Percentiles rank a stretch among this genome's conserved stretches.
phyloP scores from a whole-genome alignment of 306 rosid species.

The Amphicarpaea edgeworthii region DNA sequence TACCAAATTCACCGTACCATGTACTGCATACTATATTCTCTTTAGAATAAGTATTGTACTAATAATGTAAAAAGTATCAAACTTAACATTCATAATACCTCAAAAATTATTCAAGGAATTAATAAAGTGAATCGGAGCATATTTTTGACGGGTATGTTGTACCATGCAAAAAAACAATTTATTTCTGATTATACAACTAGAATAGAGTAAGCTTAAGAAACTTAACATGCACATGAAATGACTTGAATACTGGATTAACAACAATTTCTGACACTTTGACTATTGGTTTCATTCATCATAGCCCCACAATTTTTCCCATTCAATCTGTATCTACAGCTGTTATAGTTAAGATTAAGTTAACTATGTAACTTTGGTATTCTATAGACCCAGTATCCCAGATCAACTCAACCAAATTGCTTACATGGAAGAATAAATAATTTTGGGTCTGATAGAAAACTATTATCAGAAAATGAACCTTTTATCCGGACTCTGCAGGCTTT shows the following conservation, averaged over 20 bases:
- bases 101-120: background rate
- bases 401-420: conserved; percentile 7
- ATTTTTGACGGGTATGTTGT: conserved; percentile 10
- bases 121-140: background rate
- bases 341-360: background rate
- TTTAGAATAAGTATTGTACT: too few relatives aligned
- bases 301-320: conserved; percentile 26
- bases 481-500: background rate
- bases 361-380: background rate
- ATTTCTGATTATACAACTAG: conserved; percentile 13
- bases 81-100: conserved; percentile 2
- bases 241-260: conserved; percentile 10
- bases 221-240: background rate
- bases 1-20: background rate
- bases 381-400: background rate
- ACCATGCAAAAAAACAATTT: background rate
- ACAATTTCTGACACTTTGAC: conserved; percentile 2
- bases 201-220: conserved; percentile 10
- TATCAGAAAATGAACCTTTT: conserved; percentile 11
- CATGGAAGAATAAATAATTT: background rate
- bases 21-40: too few relatives aligned
- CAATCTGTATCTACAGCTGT: background rate
- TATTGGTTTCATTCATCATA: conserved; percentile 5
- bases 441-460: background rate
- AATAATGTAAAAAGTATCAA: too few relatives aligned